Conservation (phyloP, 768 basidiomycete genomes). For the Pleurotus citrinopileatus region DNA sequence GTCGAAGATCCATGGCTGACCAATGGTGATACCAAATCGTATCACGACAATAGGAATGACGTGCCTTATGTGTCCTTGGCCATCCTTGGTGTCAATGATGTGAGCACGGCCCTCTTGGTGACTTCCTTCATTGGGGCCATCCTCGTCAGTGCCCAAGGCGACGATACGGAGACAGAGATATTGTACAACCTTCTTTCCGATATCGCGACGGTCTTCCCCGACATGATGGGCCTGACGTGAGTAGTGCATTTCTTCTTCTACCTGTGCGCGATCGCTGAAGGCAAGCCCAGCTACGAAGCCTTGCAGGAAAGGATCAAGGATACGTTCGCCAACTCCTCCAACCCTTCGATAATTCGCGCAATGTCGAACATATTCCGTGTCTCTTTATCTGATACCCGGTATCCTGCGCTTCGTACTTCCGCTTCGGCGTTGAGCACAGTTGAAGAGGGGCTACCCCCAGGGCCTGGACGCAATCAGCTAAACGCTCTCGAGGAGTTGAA, state of each 20-base stretch:
- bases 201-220: constrained; percentile 64
- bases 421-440: constrained; percentile 62
- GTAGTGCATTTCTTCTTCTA: constrained; percentile 30
- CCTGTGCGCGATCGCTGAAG: constrained; percentile 10
- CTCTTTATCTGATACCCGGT: constrained; percentile 52
- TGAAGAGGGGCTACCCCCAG: constrained; percentile 49
- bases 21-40: constrained; percentile 34
- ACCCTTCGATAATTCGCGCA: constrained; percentile 64
- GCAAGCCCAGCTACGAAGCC: constrained; percentile 60
- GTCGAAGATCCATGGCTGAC: constrained; percentile 44
- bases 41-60: constrained; percentile 36
- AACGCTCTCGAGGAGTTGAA: constrained; percentile 64
- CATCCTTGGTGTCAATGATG: constrained; percentile 62
- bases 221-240: constrained; percentile 70
- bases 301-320: constrained; percentile 75
- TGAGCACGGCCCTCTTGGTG: constrained; percentile 64
- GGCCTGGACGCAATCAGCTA: constrained; percentile 50
- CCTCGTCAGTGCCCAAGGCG: constrained; percentile 70
- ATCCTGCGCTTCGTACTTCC: constrained; percentile 46
- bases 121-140: constrained; percentile 77
- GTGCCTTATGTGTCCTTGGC: constrained; percentile 54
- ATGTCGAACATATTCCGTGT: constrained; percentile 77
- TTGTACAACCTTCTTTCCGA: constrained; percentile 76
- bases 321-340: constrained; percentile 67
- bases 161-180: constrained; percentile 80